phyloP scores from a whole-genome alignment of 2,329 filamentous ascomycete genomes.

The Trichophyton simii region DNA sequence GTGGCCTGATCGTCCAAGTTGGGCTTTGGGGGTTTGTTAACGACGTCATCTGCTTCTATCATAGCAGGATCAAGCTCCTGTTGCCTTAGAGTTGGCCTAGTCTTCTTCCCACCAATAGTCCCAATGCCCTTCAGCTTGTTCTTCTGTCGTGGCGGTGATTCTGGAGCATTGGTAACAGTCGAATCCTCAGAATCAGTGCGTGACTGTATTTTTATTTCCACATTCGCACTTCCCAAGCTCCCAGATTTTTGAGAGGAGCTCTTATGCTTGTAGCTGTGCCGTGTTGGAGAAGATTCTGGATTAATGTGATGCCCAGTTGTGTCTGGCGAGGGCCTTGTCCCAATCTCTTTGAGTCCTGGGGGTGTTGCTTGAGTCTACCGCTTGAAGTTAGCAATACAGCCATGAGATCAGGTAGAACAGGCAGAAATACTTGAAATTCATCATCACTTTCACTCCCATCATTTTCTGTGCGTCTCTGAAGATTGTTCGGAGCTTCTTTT shows the following conservation, averaged over 20 bases:
- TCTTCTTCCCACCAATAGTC: conserved; percentile 11
- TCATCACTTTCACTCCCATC: conserved; percentile 22
- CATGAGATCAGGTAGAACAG: not conserved
- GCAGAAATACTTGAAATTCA: conserved; percentile 27
- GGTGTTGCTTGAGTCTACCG: conserved; percentile 27
- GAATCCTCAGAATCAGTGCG: not conserved
- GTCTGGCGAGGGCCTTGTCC: not conserved
- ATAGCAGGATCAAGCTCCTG: not conserved
- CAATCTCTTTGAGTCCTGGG: conserved; percentile 17
- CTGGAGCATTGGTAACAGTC: conserved; percentile 10
- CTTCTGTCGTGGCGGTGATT: not conserved
- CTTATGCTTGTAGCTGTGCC: not conserved
- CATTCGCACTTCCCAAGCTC: conserved; percentile 10
- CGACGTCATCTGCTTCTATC: not conserved
- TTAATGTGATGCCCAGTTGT: not conserved
- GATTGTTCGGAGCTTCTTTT: not conserved
- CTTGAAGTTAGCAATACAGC: conserved; percentile 2
- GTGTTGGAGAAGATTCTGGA: not conserved
- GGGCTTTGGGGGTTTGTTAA: not conserved
- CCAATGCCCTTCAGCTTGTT: conserved; percentile 10
- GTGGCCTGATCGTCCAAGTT: conserved; percentile 1
- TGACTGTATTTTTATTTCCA: not conserved
- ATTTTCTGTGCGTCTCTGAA: conserved; percentile 10
- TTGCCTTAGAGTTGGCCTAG: not conserved
- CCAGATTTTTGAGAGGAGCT: conserved; percentile 3